Evolutionary conservation across 352 stramenopile genomes (phyloP), one percentile per base, ranked within the genome.

Genomic region (Elongisporangium anandrum): DNA sequence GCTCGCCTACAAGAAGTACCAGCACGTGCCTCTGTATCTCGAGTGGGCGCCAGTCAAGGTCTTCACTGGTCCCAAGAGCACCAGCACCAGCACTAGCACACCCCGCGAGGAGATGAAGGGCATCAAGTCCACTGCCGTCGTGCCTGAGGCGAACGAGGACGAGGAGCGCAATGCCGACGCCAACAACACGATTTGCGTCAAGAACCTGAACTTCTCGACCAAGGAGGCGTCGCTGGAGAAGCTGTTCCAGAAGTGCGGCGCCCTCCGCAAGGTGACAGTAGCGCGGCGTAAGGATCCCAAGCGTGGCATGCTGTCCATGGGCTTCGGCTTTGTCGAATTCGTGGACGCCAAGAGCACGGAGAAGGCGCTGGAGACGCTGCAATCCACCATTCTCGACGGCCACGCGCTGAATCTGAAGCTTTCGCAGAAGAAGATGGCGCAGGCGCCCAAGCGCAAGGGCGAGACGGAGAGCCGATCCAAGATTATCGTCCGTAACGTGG

Each of bases 291-390:
- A 93, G 48, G 81, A 94, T 52, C 85, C 92, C 16, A 88, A 94
- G 72, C 73, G 75, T 41, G 72, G 78, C 6, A 72, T 92, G 66
- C 69, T 99, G 41, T 99, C 94, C 17, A 98, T 99, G 92, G 97
- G 97, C 23, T 99, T 98, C 81, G 97, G 97, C n/a, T 99, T 99
- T 80, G 95, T 99, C 49, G 97, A 99, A 79, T 99, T 98, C 69
- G 69, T 79, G 19, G 88, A 94, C 48, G 72, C 87, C 59, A 90
- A 91, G 52, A 61, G 90, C 52, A 96, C 92, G 9, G 84, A 95
- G 24, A 88, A 87, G 49, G 96, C 95, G 13, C 72, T 96, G 38
- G 64, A 81, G 59, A 70, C 66, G 47, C 70, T 95, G 24, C 87
- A 95, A 49, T 70, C 77, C 51, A 96, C 83, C 21, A 75, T 98